Evolutionary conservation across 176 grass and related monocot genomes (phyloP).

Genomic region (Carex myosuroides): DNA sequence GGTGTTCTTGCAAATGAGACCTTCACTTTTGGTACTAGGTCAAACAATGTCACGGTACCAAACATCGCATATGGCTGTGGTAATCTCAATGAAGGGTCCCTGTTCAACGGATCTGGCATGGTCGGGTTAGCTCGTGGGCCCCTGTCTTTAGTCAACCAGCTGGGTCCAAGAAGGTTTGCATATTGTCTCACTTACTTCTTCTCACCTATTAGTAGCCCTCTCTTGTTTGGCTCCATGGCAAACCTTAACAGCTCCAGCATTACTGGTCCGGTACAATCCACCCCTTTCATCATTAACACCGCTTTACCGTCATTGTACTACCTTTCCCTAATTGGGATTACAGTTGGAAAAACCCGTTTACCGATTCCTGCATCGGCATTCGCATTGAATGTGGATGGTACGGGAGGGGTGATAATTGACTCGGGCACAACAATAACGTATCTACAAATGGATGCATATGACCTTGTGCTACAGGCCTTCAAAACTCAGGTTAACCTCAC

Average conservation of each 20-base stretch:
- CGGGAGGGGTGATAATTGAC: slow-evolving; percentile 43
- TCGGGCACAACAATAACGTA: slow-evolving; percentile 26
- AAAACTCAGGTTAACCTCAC: slow-evolving; percentile 22
- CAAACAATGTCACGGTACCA: slow-evolving; percentile 26
- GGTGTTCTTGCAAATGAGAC: slow-evolving; percentile 70
- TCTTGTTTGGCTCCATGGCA: slow-evolving; percentile 48
- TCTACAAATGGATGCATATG: slow-evolving; percentile 29
- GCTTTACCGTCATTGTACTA: slow-evolving; percentile 16
- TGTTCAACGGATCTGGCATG: slow-evolving; percentile 70
- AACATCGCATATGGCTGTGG: slow-evolving; percentile 59
- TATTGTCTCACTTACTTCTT: slow-evolving; percentile 71
- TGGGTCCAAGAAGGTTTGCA: slow-evolving; percentile 42
- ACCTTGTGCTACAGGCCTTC: slow-evolving; percentile 5
- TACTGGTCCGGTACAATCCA: not conserved
- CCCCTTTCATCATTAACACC: slow-evolving; percentile 24
- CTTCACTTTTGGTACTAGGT: slow-evolving; percentile 54
- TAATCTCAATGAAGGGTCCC: slow-evolving; percentile 42
- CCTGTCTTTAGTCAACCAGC: slow-evolving; percentile 56
- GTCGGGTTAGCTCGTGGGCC: slow-evolving; percentile 65
- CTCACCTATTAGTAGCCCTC: slow-evolving; percentile 34
- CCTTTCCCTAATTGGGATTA: slow-evolving; percentile 21
- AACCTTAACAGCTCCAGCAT: not conserved
- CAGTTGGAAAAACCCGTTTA: slow-evolving; percentile 24
- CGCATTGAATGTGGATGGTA: slow-evolving; percentile 31
- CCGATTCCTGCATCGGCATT: slow-evolving; percentile 19